Conservation (phyloP, 768 basidiomycete species). For the Butyriboletus loyo region DNA sequence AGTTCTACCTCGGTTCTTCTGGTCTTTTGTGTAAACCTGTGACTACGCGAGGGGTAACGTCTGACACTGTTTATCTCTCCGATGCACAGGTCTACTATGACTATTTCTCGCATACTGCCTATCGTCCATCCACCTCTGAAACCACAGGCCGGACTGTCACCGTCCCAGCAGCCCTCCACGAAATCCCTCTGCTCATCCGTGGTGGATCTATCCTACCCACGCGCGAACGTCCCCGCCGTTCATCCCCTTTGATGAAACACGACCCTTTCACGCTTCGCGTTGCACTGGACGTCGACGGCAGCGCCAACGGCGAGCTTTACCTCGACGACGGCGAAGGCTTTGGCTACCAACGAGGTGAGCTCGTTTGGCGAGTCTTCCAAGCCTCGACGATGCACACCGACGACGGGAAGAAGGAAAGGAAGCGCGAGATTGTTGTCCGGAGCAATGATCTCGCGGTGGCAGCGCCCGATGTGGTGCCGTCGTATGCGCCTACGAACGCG, state of each 20-base stretch:
- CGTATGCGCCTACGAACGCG: constrained; percentile 55
- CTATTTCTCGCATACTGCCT: constrained; percentile 72
- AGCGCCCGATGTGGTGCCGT: constrained; percentile 44
- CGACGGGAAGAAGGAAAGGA: neutral
- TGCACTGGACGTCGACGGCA: constrained; percentile 58
- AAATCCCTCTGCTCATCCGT: constrained; percentile 82
- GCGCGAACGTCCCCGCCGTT: constrained; percentile 80
- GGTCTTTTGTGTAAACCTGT: constrained; percentile 93
- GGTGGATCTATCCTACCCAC: constrained; percentile 90
- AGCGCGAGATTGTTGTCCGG: constrained; percentile 34
- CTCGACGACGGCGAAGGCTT: constrained; percentile 92
- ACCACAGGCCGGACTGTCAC: constrained; percentile 62
- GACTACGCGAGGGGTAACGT: constrained; percentile 64
- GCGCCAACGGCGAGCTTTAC: constrained; percentile 83
- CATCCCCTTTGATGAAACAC: constrained; percentile 82
- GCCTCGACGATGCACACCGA: constrained; percentile 45
- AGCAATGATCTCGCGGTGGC: constrained; percentile 62
- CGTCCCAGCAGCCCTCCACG: constrained; percentile 74
- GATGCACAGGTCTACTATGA: constrained; percentile 95
- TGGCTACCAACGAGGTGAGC: constrained; percentile 68
- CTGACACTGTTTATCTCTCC: constrained; percentile 76
- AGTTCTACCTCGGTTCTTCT: constrained; percentile 86
- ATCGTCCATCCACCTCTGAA: constrained; percentile 52
- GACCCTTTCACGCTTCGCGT: constrained; percentile 93
- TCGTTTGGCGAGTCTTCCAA: constrained; percentile 77